These are phyloP conservation scores for Suhomyces anneliseae DNA, from an alignment of 1,139 yeast genomes.

Conservation along the genomic window DNA sequence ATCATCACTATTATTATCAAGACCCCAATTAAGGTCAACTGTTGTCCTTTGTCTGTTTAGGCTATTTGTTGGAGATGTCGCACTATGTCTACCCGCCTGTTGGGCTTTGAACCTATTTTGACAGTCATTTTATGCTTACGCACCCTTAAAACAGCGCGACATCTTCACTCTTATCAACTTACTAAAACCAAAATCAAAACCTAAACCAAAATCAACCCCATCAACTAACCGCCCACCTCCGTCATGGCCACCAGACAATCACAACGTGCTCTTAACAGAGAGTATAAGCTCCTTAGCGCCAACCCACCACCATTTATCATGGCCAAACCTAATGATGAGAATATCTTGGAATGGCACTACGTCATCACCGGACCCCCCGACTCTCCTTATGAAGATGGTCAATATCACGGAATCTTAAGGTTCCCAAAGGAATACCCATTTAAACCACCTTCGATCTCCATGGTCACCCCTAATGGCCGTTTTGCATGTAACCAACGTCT, in stretches of 20 bases:
- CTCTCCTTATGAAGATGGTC: slow-evolving; percentile 83
- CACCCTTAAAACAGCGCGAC: too few species aligned
- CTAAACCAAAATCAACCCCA: too few species aligned
- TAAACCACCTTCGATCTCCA: slow-evolving; percentile 87
- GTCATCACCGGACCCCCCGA: slow-evolving; percentile 83
- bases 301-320: slow-evolving; percentile 79
- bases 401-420: slow-evolving; percentile 81
- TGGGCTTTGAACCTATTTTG: too few species aligned
- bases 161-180: too few species aligned
- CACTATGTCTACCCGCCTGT: too few species aligned
- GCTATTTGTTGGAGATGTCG: too few species aligned
- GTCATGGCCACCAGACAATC: slow-evolving; percentile 52
- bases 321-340: slow-evolving; percentile 80
- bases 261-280: slow-evolving; percentile 63
- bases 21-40: too few species aligned
- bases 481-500: slow-evolving; percentile 76
- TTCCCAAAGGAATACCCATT: slow-evolving; percentile 90
- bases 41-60: too few species aligned
- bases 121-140: too few species aligned
- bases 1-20: too few species aligned
- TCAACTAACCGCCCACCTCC: neutral
- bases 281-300: slow-evolving; percentile 69
- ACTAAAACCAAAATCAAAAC: too few species aligned
- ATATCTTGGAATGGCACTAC: slow-evolving; percentile 63
- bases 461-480: slow-evolving; percentile 85